Conservation (phyloP, 2,329 filamentous ascomycete genomes). For the Escovopsis sp. region DNA sequence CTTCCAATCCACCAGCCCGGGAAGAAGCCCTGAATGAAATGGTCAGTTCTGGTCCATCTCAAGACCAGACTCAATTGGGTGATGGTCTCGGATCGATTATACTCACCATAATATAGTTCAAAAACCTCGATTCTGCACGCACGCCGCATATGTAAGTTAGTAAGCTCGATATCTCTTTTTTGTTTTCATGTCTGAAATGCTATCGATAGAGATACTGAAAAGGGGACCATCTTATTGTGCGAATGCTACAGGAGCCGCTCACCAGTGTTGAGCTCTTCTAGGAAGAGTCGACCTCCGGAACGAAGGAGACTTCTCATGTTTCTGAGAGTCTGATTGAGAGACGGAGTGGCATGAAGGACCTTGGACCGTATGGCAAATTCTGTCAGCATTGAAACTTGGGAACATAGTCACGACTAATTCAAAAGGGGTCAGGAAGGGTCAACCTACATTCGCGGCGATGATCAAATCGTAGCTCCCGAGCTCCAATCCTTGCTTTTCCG, state of each 20-base stretch:
- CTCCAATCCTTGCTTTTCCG: constrained; percentile 15
- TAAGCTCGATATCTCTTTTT: background rate
- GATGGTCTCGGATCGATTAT: background rate
- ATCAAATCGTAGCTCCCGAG: constrained; percentile 14
- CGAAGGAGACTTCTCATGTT: constrained; percentile 1
- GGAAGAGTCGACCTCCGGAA: constrained; percentile 1
- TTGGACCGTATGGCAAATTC: background rate
- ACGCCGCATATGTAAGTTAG: background rate
- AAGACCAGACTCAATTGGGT: background rate
- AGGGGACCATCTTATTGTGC: background rate
- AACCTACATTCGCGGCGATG: constrained; percentile 9
- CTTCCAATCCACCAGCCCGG: constrained; percentile 23
- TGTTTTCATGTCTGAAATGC: background rate
- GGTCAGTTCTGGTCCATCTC: background rate
- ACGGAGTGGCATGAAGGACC: constrained; percentile 4
- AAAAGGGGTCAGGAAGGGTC: background rate
- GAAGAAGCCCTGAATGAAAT: constrained; percentile 12
- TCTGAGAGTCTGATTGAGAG: background rate
- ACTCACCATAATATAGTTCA: constrained; percentile 13
- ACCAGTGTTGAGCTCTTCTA: constrained; percentile 1
- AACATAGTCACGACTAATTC: too few relatives aligned
- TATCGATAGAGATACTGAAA: background rate
- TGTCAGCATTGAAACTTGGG: too few relatives aligned
- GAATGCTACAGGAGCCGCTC: constrained; percentile 6
- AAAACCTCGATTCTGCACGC: background rate